These are phyloP conservation scores for Trypanosoma theileri DNA, from an alignment of 208 protist genomes.

Conservation along the genomic window DNA sequence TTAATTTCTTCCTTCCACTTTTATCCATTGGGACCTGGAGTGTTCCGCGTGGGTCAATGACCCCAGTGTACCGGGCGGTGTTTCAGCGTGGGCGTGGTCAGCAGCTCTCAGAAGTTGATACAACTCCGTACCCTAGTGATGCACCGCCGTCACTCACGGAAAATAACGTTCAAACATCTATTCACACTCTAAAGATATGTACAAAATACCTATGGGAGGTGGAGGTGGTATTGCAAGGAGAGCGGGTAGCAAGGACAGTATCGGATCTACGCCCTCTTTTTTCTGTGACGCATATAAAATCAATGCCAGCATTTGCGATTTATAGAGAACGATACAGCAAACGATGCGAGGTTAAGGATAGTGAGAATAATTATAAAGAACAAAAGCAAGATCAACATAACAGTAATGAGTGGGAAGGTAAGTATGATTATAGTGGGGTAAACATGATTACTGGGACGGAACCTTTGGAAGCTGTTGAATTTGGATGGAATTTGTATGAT, in stretches of 20 bases:
- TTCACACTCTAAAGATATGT: constrained; percentile 22
- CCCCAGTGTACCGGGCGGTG: constrained; percentile 4
- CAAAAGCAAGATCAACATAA: not conserved
- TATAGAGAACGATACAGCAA: constrained; percentile 16
- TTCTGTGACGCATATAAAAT: constrained; percentile 25
- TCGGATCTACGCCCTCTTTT: not conserved
- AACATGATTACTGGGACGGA: too few relatives aligned
- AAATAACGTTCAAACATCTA: not conserved
- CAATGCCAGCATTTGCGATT: constrained; percentile 53
- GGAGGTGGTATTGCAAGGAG: constrained; percentile 27
- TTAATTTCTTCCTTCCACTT: constrained; percentile 44
- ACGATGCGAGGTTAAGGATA: constrained; percentile 5
- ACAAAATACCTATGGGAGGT: constrained; percentile 33
- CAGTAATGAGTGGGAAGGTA: not conserved
- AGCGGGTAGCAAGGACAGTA: constrained; percentile 14
- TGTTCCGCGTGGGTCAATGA: constrained; percentile 18
- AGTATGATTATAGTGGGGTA: not conserved
- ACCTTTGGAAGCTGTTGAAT: constrained; percentile 39
- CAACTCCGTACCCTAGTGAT: not conserved
- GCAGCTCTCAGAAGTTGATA: not conserved
- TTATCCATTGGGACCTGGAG: constrained; percentile 56
- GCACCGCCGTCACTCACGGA: constrained; percentile 1
- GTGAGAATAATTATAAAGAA: constrained; percentile 3
- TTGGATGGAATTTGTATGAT: constrained; percentile 82
- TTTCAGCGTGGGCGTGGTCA: constrained; percentile 21